These are phyloP conservation scores for Mycocalia duriaeana DNA, from an alignment of 1,284 basidiomycete genomes.

Conservation along the genomic window DNA sequence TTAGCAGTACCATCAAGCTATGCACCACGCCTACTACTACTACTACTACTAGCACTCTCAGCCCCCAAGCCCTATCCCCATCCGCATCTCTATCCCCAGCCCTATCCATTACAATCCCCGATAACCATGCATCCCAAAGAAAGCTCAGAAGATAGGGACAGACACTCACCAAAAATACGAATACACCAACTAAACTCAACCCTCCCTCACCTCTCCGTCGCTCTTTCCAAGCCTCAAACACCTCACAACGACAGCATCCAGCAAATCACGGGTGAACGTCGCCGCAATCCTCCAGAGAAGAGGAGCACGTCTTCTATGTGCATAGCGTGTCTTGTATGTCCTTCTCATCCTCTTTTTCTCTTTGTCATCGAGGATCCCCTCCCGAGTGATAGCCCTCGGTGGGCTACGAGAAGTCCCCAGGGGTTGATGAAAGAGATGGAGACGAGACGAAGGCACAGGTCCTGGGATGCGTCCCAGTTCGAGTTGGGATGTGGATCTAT, in stretches of 20 bases:
- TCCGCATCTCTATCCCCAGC: no score
- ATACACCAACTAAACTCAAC: constrained; percentile 68
- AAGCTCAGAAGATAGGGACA: no score
- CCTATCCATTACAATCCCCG: no score
- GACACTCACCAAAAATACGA: constrained; percentile 49
- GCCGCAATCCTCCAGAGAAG: constrained; percentile 60
- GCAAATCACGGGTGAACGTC: constrained; percentile 58
- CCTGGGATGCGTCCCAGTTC: constrained; percentile 79
- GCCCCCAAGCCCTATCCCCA: no score
- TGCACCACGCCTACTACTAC: no score
- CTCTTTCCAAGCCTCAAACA: constrained; percentile 34
- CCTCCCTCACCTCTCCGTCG: constrained; percentile 30
- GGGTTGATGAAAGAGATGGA: constrained; percentile 67
- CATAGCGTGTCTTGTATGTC: constrained; percentile 41
- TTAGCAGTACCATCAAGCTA: no score
- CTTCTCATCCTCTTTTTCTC: constrained; percentile 1
- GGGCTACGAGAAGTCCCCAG: constrained; percentile 48
- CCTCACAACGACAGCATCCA: constrained; percentile 63
- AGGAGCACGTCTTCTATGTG: constrained; percentile 65
- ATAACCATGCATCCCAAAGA: no score
- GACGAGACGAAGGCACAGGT: constrained; percentile 71
- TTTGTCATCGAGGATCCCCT: constrained; percentile 43
- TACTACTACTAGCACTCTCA: no score
- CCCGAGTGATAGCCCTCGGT: constrained; percentile 8
- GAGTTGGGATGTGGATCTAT: constrained; percentile 66